Evolutionary conservation across 129 eudicot species (phyloP), one percentile per base, ranked within the genome.

Genomic region (Sambucus nigra): DNA sequence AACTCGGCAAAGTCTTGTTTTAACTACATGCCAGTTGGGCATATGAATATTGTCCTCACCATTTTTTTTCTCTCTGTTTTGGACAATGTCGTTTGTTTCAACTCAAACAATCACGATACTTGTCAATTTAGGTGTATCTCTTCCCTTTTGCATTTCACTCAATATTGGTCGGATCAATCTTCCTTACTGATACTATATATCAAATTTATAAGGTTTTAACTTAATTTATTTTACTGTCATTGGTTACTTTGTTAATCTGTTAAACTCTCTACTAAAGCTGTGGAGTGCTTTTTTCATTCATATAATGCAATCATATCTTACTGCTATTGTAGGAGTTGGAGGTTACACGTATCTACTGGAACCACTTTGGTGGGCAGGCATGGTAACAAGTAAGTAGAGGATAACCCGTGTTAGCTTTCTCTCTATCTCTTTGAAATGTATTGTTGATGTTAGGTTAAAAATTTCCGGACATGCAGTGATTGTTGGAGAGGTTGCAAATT

Each of bases 301-400:
- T 29, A 16, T 66, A 47, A 24, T 18, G 44, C 8, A 12, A 9
- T 49, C 41, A 20, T 47, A 25, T 59, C 59, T 59, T 7, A 7
- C 35, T 16, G 14, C 27, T 60, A 25, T 53, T 66, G 41, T 32
- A 79, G 86, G 86, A 59, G 65, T 60, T 65, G 92, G 92, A 60
- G 82, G 92, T 22, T 86, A 86, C 53, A 78, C 87, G 26, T 86
- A 81, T 64, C 76, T 86, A 67, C 76, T 77, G 51, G 87, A 86
- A 69, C 95, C 95, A 17, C 95, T 86, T 69, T 86, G 95, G 92
- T 86, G 95, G 95, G 70, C 81, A 19, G 95, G 95, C 67, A 78
- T 86, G 95, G 67, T 70, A 55, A 77, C 80, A 47, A 86, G 95
- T 86, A 71, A 71, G 87, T 75, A 29, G 0, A 13, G 3, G 25